phyloP scores from a whole-genome alignment of 2,329 filamentous ascomycete genomes.

The Colletotrichum sp. region DNA sequence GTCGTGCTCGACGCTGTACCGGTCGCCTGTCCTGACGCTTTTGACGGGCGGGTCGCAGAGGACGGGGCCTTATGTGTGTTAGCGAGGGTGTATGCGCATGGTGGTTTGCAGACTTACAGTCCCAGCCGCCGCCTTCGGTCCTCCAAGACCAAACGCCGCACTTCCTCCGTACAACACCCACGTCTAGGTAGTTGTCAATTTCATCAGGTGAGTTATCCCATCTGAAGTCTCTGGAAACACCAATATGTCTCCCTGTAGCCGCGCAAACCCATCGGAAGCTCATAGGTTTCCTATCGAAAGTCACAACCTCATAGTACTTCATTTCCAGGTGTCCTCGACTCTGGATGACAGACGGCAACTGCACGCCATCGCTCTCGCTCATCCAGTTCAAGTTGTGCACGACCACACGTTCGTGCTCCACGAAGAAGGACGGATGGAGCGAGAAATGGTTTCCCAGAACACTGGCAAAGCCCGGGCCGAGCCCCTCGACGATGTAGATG shows the following conservation, averaged over 20 bases:
- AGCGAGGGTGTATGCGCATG: not conserved
- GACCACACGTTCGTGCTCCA: conserved; percentile 29
- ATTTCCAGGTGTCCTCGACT: conserved; percentile 20
- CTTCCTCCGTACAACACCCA: conserved; percentile 25
- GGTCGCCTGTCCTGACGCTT: conserved; percentile 21
- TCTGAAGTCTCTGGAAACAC: conserved; percentile 19
- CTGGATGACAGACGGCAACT: conserved; percentile 23
- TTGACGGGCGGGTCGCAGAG: conserved; percentile 27
- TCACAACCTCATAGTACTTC: conserved; percentile 27
- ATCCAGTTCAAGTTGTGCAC: conserved; percentile 23
- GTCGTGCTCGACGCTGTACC: conserved; percentile 13
- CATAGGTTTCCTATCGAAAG: conserved; percentile 20
- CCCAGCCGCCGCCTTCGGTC: conserved; percentile 22
- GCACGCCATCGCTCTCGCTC: conserved; percentile 27
- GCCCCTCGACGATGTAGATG: conserved; percentile 27
- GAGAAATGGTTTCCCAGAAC: conserved; percentile 24
- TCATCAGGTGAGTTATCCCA: conserved; percentile 11
- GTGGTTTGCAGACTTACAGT: conserved; percentile 15
- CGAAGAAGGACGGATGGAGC: conserved; percentile 26
- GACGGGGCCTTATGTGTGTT: conserved; percentile 18
- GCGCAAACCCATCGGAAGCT: conserved; percentile 27
- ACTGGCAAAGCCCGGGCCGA: conserved; percentile 24
- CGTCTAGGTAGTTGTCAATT: conserved; percentile 22
- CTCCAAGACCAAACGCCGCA: conserved; percentile 25
- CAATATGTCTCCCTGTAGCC: conserved; percentile 27